Conservation (phyloP, 1,139 yeast species). For the Nakaseomyces nivariensis region DNA sequence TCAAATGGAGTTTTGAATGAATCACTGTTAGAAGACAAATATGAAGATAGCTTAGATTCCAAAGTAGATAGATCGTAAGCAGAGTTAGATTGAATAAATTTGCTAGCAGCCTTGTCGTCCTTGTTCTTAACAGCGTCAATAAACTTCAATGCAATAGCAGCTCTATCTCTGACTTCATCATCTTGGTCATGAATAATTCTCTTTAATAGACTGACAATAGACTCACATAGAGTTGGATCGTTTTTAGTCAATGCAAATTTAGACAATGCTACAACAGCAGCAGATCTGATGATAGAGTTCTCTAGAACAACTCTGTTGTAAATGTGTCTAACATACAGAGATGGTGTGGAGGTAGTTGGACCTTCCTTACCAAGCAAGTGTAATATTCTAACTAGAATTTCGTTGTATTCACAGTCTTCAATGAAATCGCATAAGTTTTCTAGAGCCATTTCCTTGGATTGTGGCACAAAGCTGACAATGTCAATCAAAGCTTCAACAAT, state of each 20-base stretch:
- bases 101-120: conserved; percentile 32
- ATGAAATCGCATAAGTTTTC: conserved; percentile 91
- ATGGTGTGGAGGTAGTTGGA: conserved; percentile 77
- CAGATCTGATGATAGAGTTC: conserved; percentile 88
- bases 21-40: conserved; percentile 54
- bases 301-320: conserved; percentile 94
- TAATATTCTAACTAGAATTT: conserved; percentile 80
- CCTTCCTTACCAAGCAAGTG: conserved; percentile 93
- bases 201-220: conserved; percentile 63
- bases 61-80: conserved; percentile 66
- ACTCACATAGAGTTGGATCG: conserved; percentile 54
- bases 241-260: conserved; percentile 75
- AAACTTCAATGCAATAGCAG: conserved; percentile 72
- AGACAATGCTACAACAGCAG: conserved; percentile 87
- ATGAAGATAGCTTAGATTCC: conserved; percentile 66
- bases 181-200: conserved; percentile 79
- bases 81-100: conserved; percentile 55
- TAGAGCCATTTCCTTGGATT: conserved; percentile 75
- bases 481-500: conserved; percentile 90
- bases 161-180: conserved; percentile 98
- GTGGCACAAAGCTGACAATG: conserved; percentile 77
- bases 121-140: conserved; percentile 39
- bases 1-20: conserved; percentile 63
- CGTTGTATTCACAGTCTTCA: conserved; percentile 96
- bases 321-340: conserved; percentile 88